These are phyloP conservation scores for Blastocystis sp. DNA, from an alignment of 352 stramenopile species.

Conservation along the genomic window DNA sequence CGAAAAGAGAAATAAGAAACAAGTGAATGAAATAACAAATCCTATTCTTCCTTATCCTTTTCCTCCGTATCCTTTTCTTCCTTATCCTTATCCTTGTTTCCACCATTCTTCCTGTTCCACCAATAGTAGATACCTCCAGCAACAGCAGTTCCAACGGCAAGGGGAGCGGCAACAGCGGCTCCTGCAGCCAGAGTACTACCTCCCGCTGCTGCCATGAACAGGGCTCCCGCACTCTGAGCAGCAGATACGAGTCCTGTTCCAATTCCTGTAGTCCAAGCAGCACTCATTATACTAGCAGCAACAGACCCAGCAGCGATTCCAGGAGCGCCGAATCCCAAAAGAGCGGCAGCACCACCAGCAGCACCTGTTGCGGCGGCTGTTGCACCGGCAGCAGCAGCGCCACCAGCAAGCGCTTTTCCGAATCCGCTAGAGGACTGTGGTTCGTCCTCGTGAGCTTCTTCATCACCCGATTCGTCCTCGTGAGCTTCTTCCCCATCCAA, in stretches of 20 bases:
- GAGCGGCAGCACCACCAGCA: neutral
- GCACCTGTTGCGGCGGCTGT: neutral
- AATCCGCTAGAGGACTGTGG: no score
- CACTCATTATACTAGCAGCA: neutral
- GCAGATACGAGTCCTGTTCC: neutral
- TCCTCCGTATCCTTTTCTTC: no score
- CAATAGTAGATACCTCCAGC: neutral
- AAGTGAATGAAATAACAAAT: no score
- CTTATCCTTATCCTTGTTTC: no score
- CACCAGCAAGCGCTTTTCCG: neutral
- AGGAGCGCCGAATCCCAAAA: neutral
- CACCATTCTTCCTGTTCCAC: no score
- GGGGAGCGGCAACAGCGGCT: neutral
- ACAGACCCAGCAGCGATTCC: neutral
- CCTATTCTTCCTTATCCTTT: no score
- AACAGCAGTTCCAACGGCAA: neutral
- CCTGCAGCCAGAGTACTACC: neutral
- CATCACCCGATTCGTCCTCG: no score
- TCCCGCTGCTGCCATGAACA: neutral
- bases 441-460: no score
- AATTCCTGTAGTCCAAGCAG: conserved; percentile 8
- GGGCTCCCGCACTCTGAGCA: neutral
- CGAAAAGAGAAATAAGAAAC: no score
- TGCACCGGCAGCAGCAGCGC: neutral
- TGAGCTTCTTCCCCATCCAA: no score